Evolutionary conservation across 495 filamentous ascomycete genomes (phyloP).

Genomic region (Hypoxylon lienhwacheense): DNA sequence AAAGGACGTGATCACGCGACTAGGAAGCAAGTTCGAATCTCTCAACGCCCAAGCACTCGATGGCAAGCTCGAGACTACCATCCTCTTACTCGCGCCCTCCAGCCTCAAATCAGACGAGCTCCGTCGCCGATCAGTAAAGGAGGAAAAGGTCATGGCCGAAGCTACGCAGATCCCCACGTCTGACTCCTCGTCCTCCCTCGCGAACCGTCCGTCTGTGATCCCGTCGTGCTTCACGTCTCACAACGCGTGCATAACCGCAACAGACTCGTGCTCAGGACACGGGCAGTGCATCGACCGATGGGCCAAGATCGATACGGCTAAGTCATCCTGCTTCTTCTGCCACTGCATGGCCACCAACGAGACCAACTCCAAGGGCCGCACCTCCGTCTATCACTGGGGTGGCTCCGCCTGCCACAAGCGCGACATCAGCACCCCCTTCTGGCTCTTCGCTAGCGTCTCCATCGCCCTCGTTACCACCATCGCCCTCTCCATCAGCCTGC

Average conservation of each 20-base stretch:
- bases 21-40: conserved; percentile 41
- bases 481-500: conserved; percentile 67
- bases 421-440: conserved; percentile 85
- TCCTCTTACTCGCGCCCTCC: conserved; percentile 45
- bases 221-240: conserved; percentile 66
- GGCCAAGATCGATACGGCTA: conserved; percentile 35
- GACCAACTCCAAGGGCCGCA: conserved; percentile 44
- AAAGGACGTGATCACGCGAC: conserved; percentile 34
- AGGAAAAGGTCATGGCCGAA: conserved; percentile 41
- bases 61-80: conserved; percentile 49
- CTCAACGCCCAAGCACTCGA: conserved; percentile 37
- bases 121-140: conserved; percentile 38
- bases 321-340: conserved; percentile 72
- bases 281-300: conserved; percentile 69
- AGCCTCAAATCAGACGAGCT: conserved; percentile 39
- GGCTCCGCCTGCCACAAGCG: conserved; percentile 89
- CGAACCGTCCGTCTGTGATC: conserved; percentile 33
- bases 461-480: conserved; percentile 63
- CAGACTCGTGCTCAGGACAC: conserved; percentile 74
- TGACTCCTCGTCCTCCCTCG: conserved; percentile 12
- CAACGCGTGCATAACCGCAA: conserved; percentile 61
- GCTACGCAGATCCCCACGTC: conserved; percentile 28
- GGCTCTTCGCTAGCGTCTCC: conserved; percentile 72
- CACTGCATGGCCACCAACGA: conserved; percentile 59
- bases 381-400: conserved; percentile 64